Evolutionary conservation across 75 land plant species (phyloP).

Genomic region (Selaginella tamariscina): DNA sequence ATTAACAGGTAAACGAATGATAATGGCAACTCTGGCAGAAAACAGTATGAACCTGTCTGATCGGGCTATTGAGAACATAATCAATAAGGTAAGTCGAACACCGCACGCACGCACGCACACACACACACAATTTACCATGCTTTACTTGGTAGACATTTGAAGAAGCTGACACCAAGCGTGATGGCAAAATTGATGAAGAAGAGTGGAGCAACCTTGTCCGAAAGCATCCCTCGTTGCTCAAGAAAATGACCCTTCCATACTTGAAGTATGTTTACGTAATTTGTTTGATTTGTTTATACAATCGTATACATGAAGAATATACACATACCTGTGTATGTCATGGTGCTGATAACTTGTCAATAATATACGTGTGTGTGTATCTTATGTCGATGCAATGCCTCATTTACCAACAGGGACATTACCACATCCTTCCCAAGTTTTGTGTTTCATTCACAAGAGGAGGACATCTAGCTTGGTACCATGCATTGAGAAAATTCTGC

Average conservation of each 20-base stretch:
- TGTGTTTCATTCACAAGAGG: too few relatives aligned
- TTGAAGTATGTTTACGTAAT: conserved; percentile 51
- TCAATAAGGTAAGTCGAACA: conserved; percentile 18
- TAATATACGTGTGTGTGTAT: too few relatives aligned
- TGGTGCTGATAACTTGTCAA: neutral
- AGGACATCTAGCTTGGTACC: too few relatives aligned
- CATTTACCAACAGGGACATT: neutral
- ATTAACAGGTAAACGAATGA: conserved; percentile 13
- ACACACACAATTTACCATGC: neutral
- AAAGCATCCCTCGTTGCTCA: conserved; percentile 47
- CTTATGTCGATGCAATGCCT: too few relatives aligned
- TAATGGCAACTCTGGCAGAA: conserved; percentile 13
- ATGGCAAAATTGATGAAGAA: conserved; percentile 56
- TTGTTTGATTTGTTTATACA: too few relatives aligned
- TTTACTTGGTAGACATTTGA: conserved; percentile 23
- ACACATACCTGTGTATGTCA: too few relatives aligned
- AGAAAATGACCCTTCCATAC: conserved; percentile 75
- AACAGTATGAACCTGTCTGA: conserved; percentile 17
- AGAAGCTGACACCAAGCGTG: conserved; percentile 49
- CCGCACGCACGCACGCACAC: too few relatives aligned
- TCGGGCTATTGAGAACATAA: conserved; percentile 12
- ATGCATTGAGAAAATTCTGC: too few relatives aligned
- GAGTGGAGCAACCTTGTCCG: conserved; percentile 61
- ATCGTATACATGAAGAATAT: too few relatives aligned
- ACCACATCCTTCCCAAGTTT: neutral